These are phyloP conservation scores for Chaetomiaceae sp. DNA, from an alignment of 2,329 filamentous ascomycete species.

Conservation along the genomic window DNA sequence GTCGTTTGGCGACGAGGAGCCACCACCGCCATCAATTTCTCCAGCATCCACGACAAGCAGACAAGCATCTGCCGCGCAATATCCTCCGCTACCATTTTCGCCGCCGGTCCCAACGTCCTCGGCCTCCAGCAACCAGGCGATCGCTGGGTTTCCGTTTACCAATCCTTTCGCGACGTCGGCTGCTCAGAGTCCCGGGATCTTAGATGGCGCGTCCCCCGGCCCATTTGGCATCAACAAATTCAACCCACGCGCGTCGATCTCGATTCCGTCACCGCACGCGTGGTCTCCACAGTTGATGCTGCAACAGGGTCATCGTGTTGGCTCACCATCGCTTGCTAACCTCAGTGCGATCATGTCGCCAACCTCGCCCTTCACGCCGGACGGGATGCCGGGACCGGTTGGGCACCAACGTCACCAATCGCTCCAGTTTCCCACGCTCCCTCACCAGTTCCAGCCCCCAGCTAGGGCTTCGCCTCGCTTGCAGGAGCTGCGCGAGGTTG, in stretches of 20 bases:
- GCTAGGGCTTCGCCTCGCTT: slow-evolving; percentile 54
- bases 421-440: slow-evolving; percentile 51
- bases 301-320: slow-evolving; percentile 47
- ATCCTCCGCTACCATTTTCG: slow-evolving; percentile 72
- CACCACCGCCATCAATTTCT: slow-evolving; percentile 57
- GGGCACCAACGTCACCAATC: slow-evolving; percentile 54
- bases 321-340: slow-evolving; percentile 58
- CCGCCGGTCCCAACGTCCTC: slow-evolving; percentile 77
- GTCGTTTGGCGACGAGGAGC: slow-evolving; percentile 68
- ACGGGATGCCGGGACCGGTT: slow-evolving; percentile 40
- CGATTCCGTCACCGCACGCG: slow-evolving; percentile 54
- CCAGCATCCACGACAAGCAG: slow-evolving; percentile 58
- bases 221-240: slow-evolving; percentile 61
- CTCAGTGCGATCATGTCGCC: slow-evolving; percentile 56
- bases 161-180: slow-evolving; percentile 55
- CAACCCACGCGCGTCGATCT: slow-evolving; percentile 68
- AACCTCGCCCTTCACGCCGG: slow-evolving; percentile 54
- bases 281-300: slow-evolving; percentile 54
- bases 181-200: slow-evolving; percentile 56
- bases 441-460: slow-evolving; percentile 48
- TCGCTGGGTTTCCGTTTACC: slow-evolving; percentile 52
- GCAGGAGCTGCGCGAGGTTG: slow-evolving; percentile 67
- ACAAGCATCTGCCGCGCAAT: slow-evolving; percentile 62
- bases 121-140: slow-evolving; percentile 61
- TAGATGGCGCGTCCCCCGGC: slow-evolving; percentile 64